Percentiles rank a stretch among this genome's conserved stretches.
These are phyloP conservation scores for Sporisorium reilianum DNA, from an alignment of 1,284 basidiomycete genomes.

Conservation along the genomic window DNA sequence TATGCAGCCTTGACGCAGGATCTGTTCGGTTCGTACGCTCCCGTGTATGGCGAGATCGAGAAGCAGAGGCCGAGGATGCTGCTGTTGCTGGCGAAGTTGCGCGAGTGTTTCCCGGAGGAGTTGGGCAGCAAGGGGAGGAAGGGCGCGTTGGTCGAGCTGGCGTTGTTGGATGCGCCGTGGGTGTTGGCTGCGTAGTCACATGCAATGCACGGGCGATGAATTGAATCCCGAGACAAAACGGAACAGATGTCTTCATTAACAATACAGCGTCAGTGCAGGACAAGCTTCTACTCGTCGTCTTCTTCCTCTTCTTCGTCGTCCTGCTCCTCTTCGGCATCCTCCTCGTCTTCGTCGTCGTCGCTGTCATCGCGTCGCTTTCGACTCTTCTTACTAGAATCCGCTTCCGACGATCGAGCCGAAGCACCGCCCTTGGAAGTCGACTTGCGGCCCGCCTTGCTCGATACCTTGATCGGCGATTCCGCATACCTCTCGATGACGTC, in stretches of 20 bases:
- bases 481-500: conserved; percentile 27
- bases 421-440: conserved; percentile 22
- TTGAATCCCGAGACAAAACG: conserved; percentile 1
- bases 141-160: conserved; percentile 3
- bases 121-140: background rate
- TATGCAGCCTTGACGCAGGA: conserved; percentile 28
- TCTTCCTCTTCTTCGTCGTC: conserved; percentile 35
- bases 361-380: conserved; percentile 20
- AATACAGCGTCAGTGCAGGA: background rate
- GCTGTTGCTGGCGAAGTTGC: conserved; percentile 6
- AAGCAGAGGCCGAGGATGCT: conserved; percentile 6
- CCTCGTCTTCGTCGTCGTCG: conserved; percentile 28
- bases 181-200: background rate
- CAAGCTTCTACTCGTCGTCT: conserved; percentile 31
- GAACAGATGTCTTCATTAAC: background rate
- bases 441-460: conserved; percentile 28
- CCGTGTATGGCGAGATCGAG: conserved; percentile 24
- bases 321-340: conserved; percentile 25
- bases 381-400: conserved; percentile 19
- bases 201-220: background rate
- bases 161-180: conserved; percentile 33
- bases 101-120: background rate
- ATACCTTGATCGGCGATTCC: conserved; percentile 22
- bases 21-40: conserved; percentile 18
- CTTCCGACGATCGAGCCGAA: conserved; percentile 25